Conservation (phyloP, 2,329 filamentous ascomycete species). For the Furcasterigmium sp. region DNA sequence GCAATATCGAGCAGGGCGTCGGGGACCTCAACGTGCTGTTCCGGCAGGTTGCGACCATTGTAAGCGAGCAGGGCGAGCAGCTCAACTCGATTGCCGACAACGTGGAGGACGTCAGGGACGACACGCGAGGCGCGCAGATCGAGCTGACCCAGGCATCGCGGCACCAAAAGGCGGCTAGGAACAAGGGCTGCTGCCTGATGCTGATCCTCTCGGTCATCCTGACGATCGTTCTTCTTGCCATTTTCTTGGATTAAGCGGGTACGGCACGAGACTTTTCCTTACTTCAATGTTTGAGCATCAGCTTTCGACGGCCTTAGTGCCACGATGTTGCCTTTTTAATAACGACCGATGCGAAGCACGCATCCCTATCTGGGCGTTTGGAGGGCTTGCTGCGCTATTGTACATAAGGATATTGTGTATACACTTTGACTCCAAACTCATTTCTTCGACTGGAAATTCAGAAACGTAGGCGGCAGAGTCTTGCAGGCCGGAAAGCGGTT, state of each 20-base stretch:
- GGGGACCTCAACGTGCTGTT: slow-evolving; percentile 95
- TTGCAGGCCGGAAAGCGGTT: not conserved
- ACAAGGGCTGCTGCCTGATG: slow-evolving; percentile 89
- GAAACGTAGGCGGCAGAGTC: not conserved
- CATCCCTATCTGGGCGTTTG: too few relatives aligned
- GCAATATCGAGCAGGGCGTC: slow-evolving; percentile 95
- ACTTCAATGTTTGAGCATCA: too few relatives aligned
- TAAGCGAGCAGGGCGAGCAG: slow-evolving; percentile 86
- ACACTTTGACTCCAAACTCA: not conserved
- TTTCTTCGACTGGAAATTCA: not conserved
- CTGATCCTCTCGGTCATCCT: slow-evolving; percentile 85
- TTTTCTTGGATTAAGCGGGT: slow-evolving; percentile 60
- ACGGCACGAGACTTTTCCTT: not conserved
- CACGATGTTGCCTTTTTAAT: too few relatives aligned
- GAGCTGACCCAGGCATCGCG: slow-evolving; percentile 81
- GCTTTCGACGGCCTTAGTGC: too few relatives aligned
- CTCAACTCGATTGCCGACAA: slow-evolving; percentile 85
- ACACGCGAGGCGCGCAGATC: slow-evolving; percentile 78
- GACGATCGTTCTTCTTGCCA: slow-evolving; percentile 83
- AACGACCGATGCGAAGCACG: too few relatives aligned
- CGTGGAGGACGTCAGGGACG: slow-evolving; percentile 73
- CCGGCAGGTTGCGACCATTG: slow-evolving; percentile 95
- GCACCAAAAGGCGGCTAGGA: slow-evolving; percentile 92
- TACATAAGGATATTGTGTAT: slow-evolving; percentile 7
- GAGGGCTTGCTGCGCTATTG: too few relatives aligned